Base-by-base conservation (phyloP, 352 stramenopile species). In the Peronospora belbahrii region DNA sequence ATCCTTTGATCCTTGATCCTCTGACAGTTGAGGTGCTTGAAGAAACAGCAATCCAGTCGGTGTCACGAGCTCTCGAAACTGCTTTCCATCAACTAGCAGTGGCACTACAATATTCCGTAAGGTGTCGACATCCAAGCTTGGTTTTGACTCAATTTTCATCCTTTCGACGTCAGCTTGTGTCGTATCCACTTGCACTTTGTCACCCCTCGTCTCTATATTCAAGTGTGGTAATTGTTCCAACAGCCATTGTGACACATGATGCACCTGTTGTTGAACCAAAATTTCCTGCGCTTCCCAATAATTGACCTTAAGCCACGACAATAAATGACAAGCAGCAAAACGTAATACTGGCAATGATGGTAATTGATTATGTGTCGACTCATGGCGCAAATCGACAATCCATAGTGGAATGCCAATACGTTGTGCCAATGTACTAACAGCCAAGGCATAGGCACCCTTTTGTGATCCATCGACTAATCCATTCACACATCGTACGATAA, bases 311-410 rank as follows among this genome's bases (percentile, higher is more conserved):
- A 96, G 80, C 70, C 90, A 97, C 27, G 83, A 70, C 28, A 97
- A 62, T 37, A 96, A 56, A 43, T 95, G 91, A 14, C 80, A 64
- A 3, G 85, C 71, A 13, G 85, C 86, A 18, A 97, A 82, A 20
- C 86, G 76, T 13, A 97, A 73, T 25, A 95, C 74, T 4, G 80
- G 67, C 5, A 97, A 59, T 28, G 84, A 85, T n/a, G 91, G 91
- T 33, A 97, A 58, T 39, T 94, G 78, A 64, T 96, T 96, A 56
- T 97, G 91, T 13, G 88, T 94, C 17, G 88, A 88, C 47, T 97
- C 88, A 55, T 97, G 91, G 19, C 91, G 81, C 52, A 97, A 52
- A 42, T 97, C 88, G 19, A 97, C 91, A 47, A 97, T 75, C 91
- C 91, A 97, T 7, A 86, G 59, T 20, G 91, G 91, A 33, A 97